Percentiles rank a stretch among this genome's conserved stretches.
Evolutionary conservation across 148 eudicot species (phyloP).

Genomic region (Rhododendron ovatum): DNA sequence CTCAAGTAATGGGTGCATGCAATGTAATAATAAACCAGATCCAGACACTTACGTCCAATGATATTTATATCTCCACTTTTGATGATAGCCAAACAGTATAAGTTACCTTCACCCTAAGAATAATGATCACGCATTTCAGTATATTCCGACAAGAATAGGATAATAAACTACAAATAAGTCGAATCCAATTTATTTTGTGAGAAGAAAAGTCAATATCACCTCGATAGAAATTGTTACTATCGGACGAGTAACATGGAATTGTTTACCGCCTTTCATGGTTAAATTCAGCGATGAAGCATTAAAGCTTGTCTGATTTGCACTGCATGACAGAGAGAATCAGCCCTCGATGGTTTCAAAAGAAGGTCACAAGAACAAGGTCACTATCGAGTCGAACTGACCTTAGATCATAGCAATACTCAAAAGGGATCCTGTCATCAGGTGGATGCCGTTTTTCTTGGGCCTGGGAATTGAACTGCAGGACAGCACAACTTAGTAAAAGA

Average conservation of each 20-base stretch:
- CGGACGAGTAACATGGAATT: constrained; percentile 40
- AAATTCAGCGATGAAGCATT: constrained; percentile 43
- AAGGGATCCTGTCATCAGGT: constrained; percentile 29
- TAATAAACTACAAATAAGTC: not conserved
- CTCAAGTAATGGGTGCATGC: not conserved
- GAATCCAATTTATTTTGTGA: not conserved
- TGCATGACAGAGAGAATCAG: constrained; percentile 26
- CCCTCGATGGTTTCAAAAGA: not conserved
- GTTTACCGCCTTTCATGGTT: constrained; percentile 67
- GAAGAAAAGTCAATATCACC: constrained; percentile 22
- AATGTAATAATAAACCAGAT: not conserved
- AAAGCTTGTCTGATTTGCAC: constrained; percentile 33
- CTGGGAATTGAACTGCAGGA: constrained; percentile 54
- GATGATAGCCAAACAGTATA: constrained; percentile 60
- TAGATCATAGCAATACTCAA: constrained; percentile 50
- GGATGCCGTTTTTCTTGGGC: constrained; percentile 32
- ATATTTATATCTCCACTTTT: constrained; percentile 55
- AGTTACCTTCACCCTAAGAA: constrained; percentile 28
- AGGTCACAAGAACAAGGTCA: constrained; percentile 2
- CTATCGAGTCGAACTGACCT: constrained; percentile 19
- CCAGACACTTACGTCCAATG: constrained; percentile 50
- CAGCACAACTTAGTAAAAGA: not conserved
- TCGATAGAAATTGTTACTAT: constrained; percentile 9
- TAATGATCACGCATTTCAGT: constrained; percentile 2
- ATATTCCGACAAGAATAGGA: not conserved